Evolutionary conservation across 2,329 filamentous ascomycete species (phyloP), one percentile per base, ranked within the genome.

Genomic region (Alternaria ventricosa): DNA sequence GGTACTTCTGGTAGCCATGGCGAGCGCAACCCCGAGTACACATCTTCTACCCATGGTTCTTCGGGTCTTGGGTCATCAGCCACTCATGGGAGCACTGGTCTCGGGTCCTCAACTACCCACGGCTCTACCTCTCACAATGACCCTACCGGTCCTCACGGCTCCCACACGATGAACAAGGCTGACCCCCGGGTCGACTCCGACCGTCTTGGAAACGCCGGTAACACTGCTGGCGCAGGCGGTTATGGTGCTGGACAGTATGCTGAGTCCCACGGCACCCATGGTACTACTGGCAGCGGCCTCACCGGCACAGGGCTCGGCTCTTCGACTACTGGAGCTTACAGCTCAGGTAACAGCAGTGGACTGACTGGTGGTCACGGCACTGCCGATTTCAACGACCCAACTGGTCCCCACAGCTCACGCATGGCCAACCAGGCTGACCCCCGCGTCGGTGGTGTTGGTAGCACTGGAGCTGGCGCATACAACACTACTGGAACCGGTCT

Each of bases 171-270:
- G 45, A 79, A 79, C 69, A 78, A 79, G 66, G 44, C 67, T 6
- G 78, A 80, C 49, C 78, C 78, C 12, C 66, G 77, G 22, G 78
- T 81, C 15, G 79, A 81, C 67, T 72, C 71, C 15, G 71, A 80
- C 55, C 70, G 74, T 10, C 75, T 80, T 53, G 75, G 75, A 11
- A 72, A 60, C 6, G 55, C 63, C 36, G 67, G 65, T 45, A 76
- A 75, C 61, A 75, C 72, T 15, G 64, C 71, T 25, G 74, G 73
- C 12, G 66, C 65, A 44, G 76, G 75, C 18, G 69, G 65, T 6
- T 36, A 65, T 50, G 64, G 68, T 27, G 43, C 56, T 18, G 63
- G 60, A 20, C 58, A 65, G 27, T 67, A 67, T 55, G 55, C 53
- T 41, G 58, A 47, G 55, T 51, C 49, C 30, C 49, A 51, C 44